A percentile compares a stretch with the other conserved stretches of the same genome.
Evolutionary conservation across 176 grass and related monocot genomes (phyloP).

Genomic region (Phoenix dactylifera): DNA sequence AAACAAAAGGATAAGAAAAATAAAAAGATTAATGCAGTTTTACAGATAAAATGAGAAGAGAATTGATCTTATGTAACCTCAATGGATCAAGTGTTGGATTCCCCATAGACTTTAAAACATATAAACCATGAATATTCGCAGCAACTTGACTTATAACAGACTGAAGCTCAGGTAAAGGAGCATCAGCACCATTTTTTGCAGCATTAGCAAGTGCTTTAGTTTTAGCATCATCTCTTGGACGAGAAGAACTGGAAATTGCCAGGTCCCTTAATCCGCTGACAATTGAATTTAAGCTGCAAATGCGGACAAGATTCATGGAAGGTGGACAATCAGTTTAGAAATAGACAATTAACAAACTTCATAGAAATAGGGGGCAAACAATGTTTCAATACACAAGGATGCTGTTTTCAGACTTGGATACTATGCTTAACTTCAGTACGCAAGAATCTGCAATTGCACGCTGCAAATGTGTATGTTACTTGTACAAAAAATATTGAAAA

Average conservation of each 20-base stretch:
- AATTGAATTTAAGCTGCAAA: constrained; percentile 44
- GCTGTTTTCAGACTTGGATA: no score
- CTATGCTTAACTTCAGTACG: no score
- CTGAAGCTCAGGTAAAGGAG: constrained; percentile 27
- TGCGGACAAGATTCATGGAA: no score
- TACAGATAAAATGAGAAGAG: constrained; percentile 5
- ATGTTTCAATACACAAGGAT: no score
- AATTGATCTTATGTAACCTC: constrained; percentile 26
- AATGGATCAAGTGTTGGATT: not conserved
- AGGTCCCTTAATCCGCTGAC: constrained; percentile 46
- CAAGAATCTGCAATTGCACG: no score
- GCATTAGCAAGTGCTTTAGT: constrained; percentile 39
- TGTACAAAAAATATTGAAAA: no score
- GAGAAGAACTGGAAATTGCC: constrained; percentile 38
- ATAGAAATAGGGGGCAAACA: no score
- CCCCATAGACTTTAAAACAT: constrained; percentile 24
- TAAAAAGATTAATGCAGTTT: constrained; percentile 2
- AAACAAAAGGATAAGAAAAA: not conserved
- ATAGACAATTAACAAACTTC: no score
- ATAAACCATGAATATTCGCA: constrained; percentile 42
- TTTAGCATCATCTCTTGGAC: constrained; percentile 42
- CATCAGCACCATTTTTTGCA: constrained; percentile 34
- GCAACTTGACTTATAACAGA: constrained; percentile 17
- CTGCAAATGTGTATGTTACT: no score
- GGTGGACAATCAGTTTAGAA: no score